Percentiles rank a stretch among this genome's conserved stretches.
These are phyloP conservation scores for Rubia yunnanensis DNA, from an alignment of 257 asterid genomes.

Conservation along the genomic window DNA sequence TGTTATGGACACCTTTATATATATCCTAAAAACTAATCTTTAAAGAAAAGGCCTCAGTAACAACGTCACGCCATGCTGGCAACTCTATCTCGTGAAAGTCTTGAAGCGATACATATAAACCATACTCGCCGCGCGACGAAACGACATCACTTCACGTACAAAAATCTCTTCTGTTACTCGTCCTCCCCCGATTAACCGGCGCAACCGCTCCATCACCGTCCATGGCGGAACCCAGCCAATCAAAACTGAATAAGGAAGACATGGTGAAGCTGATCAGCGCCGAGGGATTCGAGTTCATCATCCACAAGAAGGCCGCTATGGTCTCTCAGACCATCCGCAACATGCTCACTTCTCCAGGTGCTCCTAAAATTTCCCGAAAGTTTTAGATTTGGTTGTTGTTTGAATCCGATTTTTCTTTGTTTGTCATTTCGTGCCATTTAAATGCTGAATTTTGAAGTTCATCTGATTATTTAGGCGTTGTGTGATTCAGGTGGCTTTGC, in stretches of 20 bases:
- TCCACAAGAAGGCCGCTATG: constrained; percentile 92
- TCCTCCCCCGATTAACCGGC: not conserved
- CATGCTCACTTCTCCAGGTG: constrained; percentile 99
- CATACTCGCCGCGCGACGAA: not conserved
- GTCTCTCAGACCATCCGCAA: constrained; percentile 97
- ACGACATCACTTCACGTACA: not conserved
- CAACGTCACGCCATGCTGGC: not conserved
- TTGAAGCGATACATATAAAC: too few species aligned
- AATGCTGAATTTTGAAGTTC: not conserved
- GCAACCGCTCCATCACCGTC: constrained; percentile 3
- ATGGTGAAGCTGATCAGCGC: constrained; percentile 89
- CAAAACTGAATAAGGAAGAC: constrained; percentile 61
- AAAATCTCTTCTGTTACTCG: not conserved
- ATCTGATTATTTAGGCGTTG: not conserved
- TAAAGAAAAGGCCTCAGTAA: too few species aligned
- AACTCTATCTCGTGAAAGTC: not conserved
- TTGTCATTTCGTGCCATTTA: not conserved
- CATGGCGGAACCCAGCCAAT: constrained; percentile 5
- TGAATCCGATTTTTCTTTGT: not conserved
- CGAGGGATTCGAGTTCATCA: constrained; percentile 86
- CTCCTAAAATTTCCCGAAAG: not conserved
- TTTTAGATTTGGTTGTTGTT: not conserved
- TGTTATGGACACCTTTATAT: too few species aligned
- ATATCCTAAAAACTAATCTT: too few species aligned
- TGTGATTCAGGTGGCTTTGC: constrained; percentile 59